Percentiles rank a stretch among this genome's conserved stretches.
Evolutionary conservation across 1,284 basidiomycete genomes (phyloP).

Genomic region (Polyporus tsugae): DNA sequence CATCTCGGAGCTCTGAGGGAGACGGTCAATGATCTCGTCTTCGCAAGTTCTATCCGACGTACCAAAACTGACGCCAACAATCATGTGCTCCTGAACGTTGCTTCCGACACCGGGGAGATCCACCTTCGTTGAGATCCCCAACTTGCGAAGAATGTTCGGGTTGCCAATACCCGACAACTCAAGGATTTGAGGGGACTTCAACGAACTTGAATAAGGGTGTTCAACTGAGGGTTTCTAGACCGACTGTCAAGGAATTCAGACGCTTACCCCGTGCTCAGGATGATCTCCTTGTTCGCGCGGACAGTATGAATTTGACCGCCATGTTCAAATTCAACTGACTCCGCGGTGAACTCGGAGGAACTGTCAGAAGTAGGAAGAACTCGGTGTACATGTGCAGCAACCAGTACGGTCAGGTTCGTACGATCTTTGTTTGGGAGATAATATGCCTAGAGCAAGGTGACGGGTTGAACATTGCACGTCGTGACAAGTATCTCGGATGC

Average conservation of each 20-base stretch:
- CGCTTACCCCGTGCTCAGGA: slow-evolving; percentile 50
- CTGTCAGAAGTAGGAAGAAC: slow-evolving; percentile 67
- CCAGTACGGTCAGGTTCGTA: slow-evolving; percentile 38
- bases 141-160: slow-evolving; percentile 45
- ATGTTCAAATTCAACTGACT: slow-evolving; percentile 82
- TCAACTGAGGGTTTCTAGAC: neutral
- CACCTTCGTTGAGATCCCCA: slow-evolving; percentile 49
- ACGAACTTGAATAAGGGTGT: slow-evolving; percentile 30
- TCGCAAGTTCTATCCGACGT: neutral
- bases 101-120: slow-evolving; percentile 58
- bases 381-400: slow-evolving; percentile 29
- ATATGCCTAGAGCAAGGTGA: slow-evolving; percentile 33
- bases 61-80: slow-evolving; percentile 41
- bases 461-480: neutral
- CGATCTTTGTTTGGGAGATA: slow-evolving; percentile 40
- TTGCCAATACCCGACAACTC: slow-evolving; percentile 61
- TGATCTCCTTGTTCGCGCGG: slow-evolving; percentile 44
- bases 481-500: neutral
- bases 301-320: slow-evolving; percentile 71
- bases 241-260: neutral
- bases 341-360: slow-evolving; percentile 92
- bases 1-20: slow-evolving; percentile 41
- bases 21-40: neutral
- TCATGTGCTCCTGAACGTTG: slow-evolving; percentile 58
- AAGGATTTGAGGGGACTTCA: slow-evolving; percentile 56